Evolutionary conservation across 106 monocot genomes (phyloP).

Genomic region (Dactylorhiza incarnata): DNA sequence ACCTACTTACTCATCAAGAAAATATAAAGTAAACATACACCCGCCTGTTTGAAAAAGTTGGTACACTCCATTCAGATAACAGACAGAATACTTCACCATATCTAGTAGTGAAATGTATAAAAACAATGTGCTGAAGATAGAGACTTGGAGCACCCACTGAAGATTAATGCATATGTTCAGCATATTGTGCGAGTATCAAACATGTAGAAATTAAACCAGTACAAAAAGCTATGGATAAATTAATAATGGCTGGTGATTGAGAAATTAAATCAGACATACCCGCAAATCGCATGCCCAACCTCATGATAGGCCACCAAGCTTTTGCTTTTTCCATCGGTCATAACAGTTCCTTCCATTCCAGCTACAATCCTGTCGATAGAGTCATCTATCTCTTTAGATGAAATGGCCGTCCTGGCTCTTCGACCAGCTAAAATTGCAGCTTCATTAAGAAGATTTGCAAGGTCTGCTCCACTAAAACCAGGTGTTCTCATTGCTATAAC

Average conservation of each 20-base stretch:
- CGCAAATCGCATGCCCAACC: conserved; percentile 97
- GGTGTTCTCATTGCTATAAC: conserved; percentile 98
- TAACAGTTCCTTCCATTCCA: conserved; percentile 98
- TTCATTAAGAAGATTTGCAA: conserved; percentile 96
- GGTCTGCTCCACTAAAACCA: conserved; percentile 97
- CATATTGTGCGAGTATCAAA: too few relatives aligned
- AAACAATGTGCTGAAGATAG: too few relatives aligned
- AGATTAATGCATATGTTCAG: too few relatives aligned
- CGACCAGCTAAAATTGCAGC: conserved; percentile 96
- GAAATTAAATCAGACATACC: conserved; percentile 41
- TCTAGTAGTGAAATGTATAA: too few relatives aligned
- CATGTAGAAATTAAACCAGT: too few relatives aligned
- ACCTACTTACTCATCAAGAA: too few relatives aligned
- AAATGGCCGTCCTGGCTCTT: conserved; percentile 71
- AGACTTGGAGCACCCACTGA: too few relatives aligned
- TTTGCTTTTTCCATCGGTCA: conserved; percentile 99
- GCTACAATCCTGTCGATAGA: conserved; percentile 98
- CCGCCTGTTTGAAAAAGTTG: too few relatives aligned
- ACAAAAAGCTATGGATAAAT: too few relatives aligned
- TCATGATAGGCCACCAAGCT: conserved; percentile 95
- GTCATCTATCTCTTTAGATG: conserved; percentile 96
- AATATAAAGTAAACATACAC: too few relatives aligned
- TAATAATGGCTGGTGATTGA: not conserved
- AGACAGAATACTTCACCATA: too few relatives aligned
- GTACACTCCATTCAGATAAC: too few relatives aligned